Base-by-base conservation (phyloP, 2,329 filamentous ascomycete genomes). In the Sporothrix luriei region DNA sequence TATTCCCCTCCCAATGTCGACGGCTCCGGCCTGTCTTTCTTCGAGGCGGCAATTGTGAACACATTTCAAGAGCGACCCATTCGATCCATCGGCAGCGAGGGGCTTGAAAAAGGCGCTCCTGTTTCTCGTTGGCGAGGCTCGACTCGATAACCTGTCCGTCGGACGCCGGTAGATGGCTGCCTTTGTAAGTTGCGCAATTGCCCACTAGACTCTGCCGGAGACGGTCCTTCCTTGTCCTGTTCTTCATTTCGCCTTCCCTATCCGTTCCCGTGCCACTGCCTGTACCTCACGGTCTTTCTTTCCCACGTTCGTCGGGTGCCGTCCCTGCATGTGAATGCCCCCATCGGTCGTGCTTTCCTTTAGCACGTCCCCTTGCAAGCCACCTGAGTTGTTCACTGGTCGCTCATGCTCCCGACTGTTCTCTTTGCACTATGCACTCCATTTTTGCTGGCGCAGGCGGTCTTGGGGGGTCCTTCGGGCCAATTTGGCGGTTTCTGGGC, bases 131-230 rank as follows among this genome's bases (percentile, higher is more conserved):
- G 46, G 4, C 46, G 21, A 62, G n/a, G 13, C n/a, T 19, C 19
- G 11, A 48, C 38, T 26, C 26, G 43, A 40, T 49, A 48, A 43
- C 57, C 19, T n/a, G n/a, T 49, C 21, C 2, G 7, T 11, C 16
- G 7, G 33, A 14, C 49, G 64, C 66, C 55, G 26, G 65, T 70
- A 65, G 66, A 70, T 70, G 69, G 69, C 69, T 70, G 69, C 69
- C 57, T 65, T 70, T 70, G 69, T 70, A 57, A 43, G 40, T 43
- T 43, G 13, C 33, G 65, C 68, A 16, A 21, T 33, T 43, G 24
- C 14, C 2, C 46, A 1, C 4, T 11, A 14, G 4, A 16, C 21
- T 33, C 24, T 62, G 40, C n/a, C n/a, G n/a, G n/a, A n/a, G 6
- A 40, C 26, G 54, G 29, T 46, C 54, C 11, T 66, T 43, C 29